Evolutionary conservation across 1,284 basidiomycete genomes (phyloP), one percentile per base, ranked within the genome.

Genomic region (Sanghuangporus weigelae): DNA sequence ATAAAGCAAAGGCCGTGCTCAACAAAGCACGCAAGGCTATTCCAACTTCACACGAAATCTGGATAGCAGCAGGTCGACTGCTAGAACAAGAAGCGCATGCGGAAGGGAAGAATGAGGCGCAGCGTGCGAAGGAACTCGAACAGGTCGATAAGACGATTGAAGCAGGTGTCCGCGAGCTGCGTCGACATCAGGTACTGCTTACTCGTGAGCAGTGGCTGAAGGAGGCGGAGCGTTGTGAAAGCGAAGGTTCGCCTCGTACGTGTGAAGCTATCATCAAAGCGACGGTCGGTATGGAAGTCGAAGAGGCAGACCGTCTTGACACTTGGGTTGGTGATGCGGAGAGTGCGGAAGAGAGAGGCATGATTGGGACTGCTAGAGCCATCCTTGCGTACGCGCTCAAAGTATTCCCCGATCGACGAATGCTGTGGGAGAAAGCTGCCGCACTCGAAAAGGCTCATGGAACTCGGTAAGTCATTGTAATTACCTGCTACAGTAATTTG

Each of bases 11-110:
- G 72, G 87, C 90, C 16, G 96, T 99, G 0, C 85, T 99, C 66
- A 99, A 99, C 81, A 94, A 93, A 74, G 97, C 96, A 1, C 89
- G 96, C 58, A 93, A 93, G 73, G 89, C 92, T 7, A 89, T 99
- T 35, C 96, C 96, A 0, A 98, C 96, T 0, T 93, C 89, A 42
- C 96, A 98, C 77, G 96, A 99, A 72, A 98, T 99, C 66, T 99
- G 96, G 96, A 97, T 99, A 68, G 96, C 96, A 3, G 96, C 96
- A 0, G 93, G 90, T 39, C 84, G 96, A 35, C 78, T 99, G 6
- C 81, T 96, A 36, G 96, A 99, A 75, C 95, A 97, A 70, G 86
- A 90, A 73, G 83, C 87, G 7, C 77, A 73, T 40, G 73, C 76
- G 23, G 70, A 80, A 2, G 78, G 77, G 4, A 87, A 89, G 70